These are phyloP conservation scores for Hypoxylon lienhwacheense DNA, from an alignment of 495 filamentous ascomycete genomes.

Conservation along the genomic window DNA sequence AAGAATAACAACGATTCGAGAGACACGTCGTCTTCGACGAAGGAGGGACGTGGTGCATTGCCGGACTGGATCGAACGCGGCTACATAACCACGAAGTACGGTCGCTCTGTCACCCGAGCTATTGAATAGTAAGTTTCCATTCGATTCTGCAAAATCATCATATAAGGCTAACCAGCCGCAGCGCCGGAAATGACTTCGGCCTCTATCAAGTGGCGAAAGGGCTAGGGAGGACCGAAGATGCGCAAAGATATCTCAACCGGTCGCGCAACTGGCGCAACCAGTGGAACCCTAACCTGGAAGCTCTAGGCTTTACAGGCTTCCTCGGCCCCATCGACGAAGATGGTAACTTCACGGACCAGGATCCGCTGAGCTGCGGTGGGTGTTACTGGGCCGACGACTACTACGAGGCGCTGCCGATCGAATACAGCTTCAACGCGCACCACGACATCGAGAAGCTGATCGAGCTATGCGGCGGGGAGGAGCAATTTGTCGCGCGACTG, in stretches of 20 bases:
- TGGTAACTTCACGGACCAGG: conserved; percentile 58
- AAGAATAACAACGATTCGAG: conserved; percentile 61
- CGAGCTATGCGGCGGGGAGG: conserved; percentile 57
- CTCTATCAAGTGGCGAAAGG: conserved; percentile 63
- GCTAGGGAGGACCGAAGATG: conserved; percentile 54
- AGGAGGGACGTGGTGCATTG: conserved; percentile 70
- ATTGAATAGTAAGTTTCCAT: conserved; percentile 59
- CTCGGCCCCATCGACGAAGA: conserved; percentile 60
- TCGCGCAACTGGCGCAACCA: conserved; percentile 73
- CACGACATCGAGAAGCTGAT: conserved; percentile 68
- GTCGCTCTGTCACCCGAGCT: conserved; percentile 64
- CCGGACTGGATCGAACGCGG: conserved; percentile 67
- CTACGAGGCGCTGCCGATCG: conserved; percentile 69
- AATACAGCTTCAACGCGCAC: conserved; percentile 68
- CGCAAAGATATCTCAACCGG: conserved; percentile 62
- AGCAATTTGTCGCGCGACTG: conserved; percentile 62
- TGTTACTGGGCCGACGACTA: conserved; percentile 67
- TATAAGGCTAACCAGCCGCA: conserved; percentile 6
- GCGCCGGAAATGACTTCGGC: conserved; percentile 66
- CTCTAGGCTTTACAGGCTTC: conserved; percentile 65
- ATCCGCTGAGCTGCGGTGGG: conserved; percentile 63
- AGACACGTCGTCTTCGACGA: conserved; percentile 64
- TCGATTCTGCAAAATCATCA: background rate
- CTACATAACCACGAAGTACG: conserved; percentile 65
- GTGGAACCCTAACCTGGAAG: conserved; percentile 61